Conservation (phyloP, 768 basidiomycete genomes). For the Pisolithus tinctorius region DNA sequence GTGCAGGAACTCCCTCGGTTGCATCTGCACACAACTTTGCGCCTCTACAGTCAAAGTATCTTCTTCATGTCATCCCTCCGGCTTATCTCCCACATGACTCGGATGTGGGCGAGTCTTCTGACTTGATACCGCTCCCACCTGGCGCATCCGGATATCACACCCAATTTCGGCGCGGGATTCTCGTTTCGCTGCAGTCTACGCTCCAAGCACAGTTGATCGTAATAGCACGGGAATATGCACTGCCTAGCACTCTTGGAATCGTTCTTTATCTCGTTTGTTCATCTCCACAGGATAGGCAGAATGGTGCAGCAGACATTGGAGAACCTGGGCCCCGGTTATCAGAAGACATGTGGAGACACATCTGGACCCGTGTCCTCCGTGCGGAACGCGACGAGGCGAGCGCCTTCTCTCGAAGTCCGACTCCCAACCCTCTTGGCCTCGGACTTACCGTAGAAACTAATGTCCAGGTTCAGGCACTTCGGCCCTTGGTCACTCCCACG, state of each 20-base stretch:
- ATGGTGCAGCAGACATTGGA: constrained; percentile 30
- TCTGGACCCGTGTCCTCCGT: constrained; percentile 72
- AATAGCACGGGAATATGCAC: constrained; percentile 89
- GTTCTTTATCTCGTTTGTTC: constrained; percentile 70
- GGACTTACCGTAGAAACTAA: constrained; percentile 36
- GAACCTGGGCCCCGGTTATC: constrained; percentile 77
- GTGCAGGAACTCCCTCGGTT: constrained; percentile 45
- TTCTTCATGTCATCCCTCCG: constrained; percentile 84
- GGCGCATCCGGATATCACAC: constrained; percentile 70
- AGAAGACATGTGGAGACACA: constrained; percentile 80
- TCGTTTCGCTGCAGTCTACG: constrained; percentile 80
- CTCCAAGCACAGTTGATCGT: constrained; percentile 77
- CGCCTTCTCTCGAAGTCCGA: constrained; percentile 27
- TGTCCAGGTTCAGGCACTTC: constrained; percentile 27
- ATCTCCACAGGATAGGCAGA: constrained; percentile 15
- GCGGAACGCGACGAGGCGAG: constrained; percentile 45
- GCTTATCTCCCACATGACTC: constrained; percentile 60
- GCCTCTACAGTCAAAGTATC: constrained; percentile 51
- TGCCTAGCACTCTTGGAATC: constrained; percentile 81
- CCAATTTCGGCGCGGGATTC: constrained; percentile 76
- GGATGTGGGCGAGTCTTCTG: constrained; percentile 33
- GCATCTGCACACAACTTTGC: constrained; percentile 33
- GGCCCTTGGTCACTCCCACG: constrained; percentile 42
- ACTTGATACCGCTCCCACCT: constrained; percentile 46
- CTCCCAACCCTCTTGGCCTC: constrained; percentile 37